phyloP scores from a whole-genome alignment of 805 yeast species.

The Cyberlindnera xylosilytica region DNA sequence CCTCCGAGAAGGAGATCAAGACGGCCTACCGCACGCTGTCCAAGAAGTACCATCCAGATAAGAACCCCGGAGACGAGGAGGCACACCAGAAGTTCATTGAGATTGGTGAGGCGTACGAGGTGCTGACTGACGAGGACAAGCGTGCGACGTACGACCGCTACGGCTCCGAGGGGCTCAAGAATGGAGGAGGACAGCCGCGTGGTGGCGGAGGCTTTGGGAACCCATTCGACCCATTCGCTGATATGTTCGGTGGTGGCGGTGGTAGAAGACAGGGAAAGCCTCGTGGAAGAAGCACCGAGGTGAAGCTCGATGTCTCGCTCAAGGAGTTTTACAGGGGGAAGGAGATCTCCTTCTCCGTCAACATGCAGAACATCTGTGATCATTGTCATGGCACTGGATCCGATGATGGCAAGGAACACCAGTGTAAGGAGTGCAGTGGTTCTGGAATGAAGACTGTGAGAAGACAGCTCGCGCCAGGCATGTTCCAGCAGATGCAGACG shows the following conservation, averaged over 20 bases:
- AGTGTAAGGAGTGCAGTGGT: conserved; percentile 73
- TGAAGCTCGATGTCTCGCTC: conserved; percentile 54
- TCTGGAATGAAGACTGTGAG: conserved; percentile 62
- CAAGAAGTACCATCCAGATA: conserved; percentile 92
- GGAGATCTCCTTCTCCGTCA: conserved; percentile 53
- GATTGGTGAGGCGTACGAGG: conserved; percentile 91
- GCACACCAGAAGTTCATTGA: conserved; percentile 87
- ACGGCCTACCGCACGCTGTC: conserved; percentile 79
- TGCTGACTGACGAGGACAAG: conserved; percentile 69
- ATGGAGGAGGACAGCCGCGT: conserved; percentile 47
- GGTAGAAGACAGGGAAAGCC: conserved; percentile 39
- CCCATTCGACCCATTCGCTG: conserved; percentile 60
- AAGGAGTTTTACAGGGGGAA: conserved; percentile 71
- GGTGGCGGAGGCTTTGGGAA: conserved; percentile 32
- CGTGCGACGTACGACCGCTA: conserved; percentile 64
- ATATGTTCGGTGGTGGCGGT: conserved; percentile 47
- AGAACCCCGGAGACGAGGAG: conserved; percentile 76
- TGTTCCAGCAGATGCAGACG: conserved; percentile 81
- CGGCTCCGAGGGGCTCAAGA: conserved; percentile 73
- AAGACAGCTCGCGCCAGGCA: conserved; percentile 82
- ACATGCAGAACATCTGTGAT: conserved; percentile 72
- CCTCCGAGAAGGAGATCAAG: conserved; percentile 78
- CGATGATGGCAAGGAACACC: conserved; percentile 65
- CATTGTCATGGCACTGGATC: conserved; percentile 85
- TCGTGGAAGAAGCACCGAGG: conserved; percentile 61